These are phyloP conservation scores for Amanita rubescens DNA, from an alignment of 768 basidiomycete genomes.

Conservation along the genomic window DNA sequence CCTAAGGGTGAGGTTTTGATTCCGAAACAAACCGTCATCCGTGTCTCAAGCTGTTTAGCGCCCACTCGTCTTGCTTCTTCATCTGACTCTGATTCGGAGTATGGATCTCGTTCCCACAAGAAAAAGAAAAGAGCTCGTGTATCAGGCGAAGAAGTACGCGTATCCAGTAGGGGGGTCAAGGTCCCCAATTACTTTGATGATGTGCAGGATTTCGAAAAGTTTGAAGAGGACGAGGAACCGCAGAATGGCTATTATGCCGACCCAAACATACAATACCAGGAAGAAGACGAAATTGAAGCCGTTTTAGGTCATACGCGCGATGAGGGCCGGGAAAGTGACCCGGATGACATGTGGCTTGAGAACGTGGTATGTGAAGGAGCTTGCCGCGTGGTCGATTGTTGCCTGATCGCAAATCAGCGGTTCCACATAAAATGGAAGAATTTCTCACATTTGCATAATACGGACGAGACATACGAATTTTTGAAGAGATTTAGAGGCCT, in stretches of 20 bases:
- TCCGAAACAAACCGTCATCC: slow-evolving; percentile 7
- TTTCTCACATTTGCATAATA: slow-evolving; percentile 97
- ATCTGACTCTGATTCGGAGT: slow-evolving; percentile 84
- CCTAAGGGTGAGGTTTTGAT: slow-evolving; percentile 45
- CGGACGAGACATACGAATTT: slow-evolving; percentile 97
- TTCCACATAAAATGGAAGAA: slow-evolving; percentile 99
- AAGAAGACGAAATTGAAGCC: slow-evolving; percentile 86
- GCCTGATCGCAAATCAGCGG: slow-evolving; percentile 45
- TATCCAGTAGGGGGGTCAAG: slow-evolving; percentile 68
- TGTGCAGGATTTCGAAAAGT: slow-evolving; percentile 70
- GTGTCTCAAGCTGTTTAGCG: slow-evolving; percentile 22
- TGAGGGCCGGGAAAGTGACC: slow-evolving; percentile 69
- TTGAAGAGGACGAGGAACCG: slow-evolving; percentile 56
- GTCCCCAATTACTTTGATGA: slow-evolving; percentile 84
- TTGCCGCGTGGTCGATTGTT: slow-evolving; percentile 5
- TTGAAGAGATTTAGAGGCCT: slow-evolving; percentile 91
- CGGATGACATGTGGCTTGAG: slow-evolving; percentile 77
- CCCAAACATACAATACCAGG: slow-evolving; percentile 46
- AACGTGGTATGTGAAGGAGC: slow-evolving; percentile 60
- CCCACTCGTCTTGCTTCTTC: slow-evolving; percentile 46
- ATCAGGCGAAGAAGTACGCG: slow-evolving; percentile 66
- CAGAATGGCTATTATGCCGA: slow-evolving; percentile 50
- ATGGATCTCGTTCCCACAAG: slow-evolving; percentile 73
- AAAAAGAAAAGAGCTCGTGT: slow-evolving; percentile 67
- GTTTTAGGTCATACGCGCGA: slow-evolving; percentile 85